Percentiles rank a stretch among this genome's conserved stretches.
Evolutionary conservation across 2,329 filamentous ascomycete genomes (phyloP).

Genomic region (Fusarium protoensiforme): DNA sequence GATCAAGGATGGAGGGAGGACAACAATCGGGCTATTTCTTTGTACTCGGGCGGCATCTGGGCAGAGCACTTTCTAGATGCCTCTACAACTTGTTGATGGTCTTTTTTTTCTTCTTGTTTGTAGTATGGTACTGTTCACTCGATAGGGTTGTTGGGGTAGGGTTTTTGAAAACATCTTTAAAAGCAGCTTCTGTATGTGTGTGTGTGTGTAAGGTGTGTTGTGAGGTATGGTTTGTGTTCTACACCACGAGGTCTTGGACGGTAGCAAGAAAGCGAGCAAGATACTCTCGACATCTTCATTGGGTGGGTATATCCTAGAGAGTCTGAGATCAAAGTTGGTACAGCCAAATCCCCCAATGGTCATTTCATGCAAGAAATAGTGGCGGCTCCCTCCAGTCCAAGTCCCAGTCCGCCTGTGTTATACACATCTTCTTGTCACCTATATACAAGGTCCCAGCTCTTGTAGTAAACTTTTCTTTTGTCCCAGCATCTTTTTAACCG

Average conservation of each 20-base stretch:
- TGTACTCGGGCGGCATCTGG: constrained; percentile 35
- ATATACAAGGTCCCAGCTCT: constrained; percentile 39
- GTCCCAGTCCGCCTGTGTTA: constrained; percentile 26
- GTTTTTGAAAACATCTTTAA: constrained; percentile 40
- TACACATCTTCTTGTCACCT: constrained; percentile 33
- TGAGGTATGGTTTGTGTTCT: neutral
- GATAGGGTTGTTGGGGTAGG: constrained; percentile 39
- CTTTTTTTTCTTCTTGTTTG: constrained; percentile 40
- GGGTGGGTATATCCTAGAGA: neutral
- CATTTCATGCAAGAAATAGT: constrained; percentile 8
- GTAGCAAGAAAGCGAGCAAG: neutral
- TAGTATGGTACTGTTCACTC: constrained; percentile 43
- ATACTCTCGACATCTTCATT: neutral
- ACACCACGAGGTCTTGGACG: neutral
- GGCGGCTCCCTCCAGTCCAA: constrained; percentile 1
- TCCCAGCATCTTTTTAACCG: constrained; percentile 35
- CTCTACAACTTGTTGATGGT: constrained; percentile 30
- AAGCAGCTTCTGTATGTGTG: neutral
- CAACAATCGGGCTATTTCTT: constrained; percentile 28
- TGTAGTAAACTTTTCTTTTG: constrained; percentile 30
- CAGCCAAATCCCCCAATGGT: neutral
- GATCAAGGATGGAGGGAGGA: constrained; percentile 28
- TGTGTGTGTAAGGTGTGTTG: neutral
- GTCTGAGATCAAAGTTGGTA: neutral
- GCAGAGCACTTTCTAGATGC: constrained; percentile 26